Evolutionary conservation across 768 basidiomycete species (phyloP).

Genomic region (Mycena galopus): DNA sequence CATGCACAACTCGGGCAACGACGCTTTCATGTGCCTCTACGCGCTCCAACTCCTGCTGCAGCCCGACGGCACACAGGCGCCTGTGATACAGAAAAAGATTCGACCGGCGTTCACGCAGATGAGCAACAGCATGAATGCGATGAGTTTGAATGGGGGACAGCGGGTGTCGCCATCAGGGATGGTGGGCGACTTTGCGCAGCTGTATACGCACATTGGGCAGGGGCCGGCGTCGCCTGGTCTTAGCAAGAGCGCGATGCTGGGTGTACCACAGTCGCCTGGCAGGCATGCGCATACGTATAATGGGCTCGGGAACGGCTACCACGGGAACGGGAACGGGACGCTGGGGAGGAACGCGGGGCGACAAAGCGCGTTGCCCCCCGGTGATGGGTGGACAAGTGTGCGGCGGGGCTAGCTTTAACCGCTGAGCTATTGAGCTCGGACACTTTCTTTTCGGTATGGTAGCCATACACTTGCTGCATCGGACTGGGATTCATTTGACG

Average conservation of each 20-base stretch:
- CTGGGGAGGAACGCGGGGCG: conserved; percentile 28
- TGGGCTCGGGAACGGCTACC: too few relatives aligned
- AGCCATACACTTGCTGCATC: too few relatives aligned
- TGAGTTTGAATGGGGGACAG: neutral
- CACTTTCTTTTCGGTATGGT: too few relatives aligned
- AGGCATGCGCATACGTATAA: conserved; percentile 15
- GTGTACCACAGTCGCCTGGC: conserved; percentile 18
- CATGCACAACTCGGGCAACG: conserved; percentile 85
- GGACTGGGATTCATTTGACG: too few relatives aligned
- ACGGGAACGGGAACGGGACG: conserved; percentile 23
- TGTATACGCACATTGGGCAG: conserved; percentile 26
- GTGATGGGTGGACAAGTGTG: conserved; percentile 29
- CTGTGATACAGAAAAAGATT: conserved; percentile 46
- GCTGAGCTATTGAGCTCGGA: too few relatives aligned
- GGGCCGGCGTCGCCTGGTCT: conserved; percentile 13
- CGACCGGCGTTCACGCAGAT: conserved; percentile 15
- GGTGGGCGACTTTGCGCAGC: conserved; percentile 30
- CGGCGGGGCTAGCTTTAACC: neutral
- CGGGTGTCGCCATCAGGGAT: conserved; percentile 16
- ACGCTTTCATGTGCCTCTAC: conserved; percentile 78
- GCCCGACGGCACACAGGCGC: conserved; percentile 57
- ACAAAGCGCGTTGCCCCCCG: conserved; percentile 25
- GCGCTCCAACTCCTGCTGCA: conserved; percentile 78
- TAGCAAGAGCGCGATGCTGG: conserved; percentile 19
- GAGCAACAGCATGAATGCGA: neutral